Percentiles rank a stretch among this genome's conserved stretches.
Evolutionary conservation across 352 stramenopile species (phyloP).

Genomic region (Phytophthora pseudosyringae): DNA sequence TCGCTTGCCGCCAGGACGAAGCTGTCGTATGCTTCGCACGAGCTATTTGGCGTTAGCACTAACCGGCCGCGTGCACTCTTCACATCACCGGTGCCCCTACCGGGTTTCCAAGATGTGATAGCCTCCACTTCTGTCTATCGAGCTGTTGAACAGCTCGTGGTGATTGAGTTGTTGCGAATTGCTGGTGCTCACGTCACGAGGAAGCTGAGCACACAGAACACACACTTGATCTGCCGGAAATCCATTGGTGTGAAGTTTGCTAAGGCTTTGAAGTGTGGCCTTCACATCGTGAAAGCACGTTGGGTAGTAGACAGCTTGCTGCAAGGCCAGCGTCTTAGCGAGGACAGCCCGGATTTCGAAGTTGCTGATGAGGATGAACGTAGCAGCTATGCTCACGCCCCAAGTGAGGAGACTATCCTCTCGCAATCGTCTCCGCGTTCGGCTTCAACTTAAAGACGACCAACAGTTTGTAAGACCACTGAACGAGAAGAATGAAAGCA

Average conservation of each 20-base stretch:
- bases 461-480: not conserved
- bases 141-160: constrained; percentile 65
- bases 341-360: constrained; percentile 33
- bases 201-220: constrained; percentile 65
- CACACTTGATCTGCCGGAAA: constrained; percentile 66
- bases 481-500: not conserved
- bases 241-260: constrained; percentile 67
- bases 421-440: constrained; percentile 14
- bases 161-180: constrained; percentile 59
- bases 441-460: constrained; percentile 3
- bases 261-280: constrained; percentile 58
- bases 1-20: constrained; percentile 54
- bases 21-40: constrained; percentile 57
- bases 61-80: constrained; percentile 59
- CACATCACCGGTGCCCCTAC: constrained; percentile 45
- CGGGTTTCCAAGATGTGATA: constrained; percentile 53
- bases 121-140: constrained; percentile 72
- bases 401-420: constrained; percentile 11
- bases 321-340: constrained; percentile 49
- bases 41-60: constrained; percentile 49
- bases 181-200: constrained; percentile 59
- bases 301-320: constrained; percentile 77
- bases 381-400: constrained; percentile 1
- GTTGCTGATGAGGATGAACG: constrained; percentile 23
- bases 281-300: constrained; percentile 62